Base-by-base conservation (phyloP, 192 early-diverging fungal genomes). In the Geranomyces variabilis region DNA sequence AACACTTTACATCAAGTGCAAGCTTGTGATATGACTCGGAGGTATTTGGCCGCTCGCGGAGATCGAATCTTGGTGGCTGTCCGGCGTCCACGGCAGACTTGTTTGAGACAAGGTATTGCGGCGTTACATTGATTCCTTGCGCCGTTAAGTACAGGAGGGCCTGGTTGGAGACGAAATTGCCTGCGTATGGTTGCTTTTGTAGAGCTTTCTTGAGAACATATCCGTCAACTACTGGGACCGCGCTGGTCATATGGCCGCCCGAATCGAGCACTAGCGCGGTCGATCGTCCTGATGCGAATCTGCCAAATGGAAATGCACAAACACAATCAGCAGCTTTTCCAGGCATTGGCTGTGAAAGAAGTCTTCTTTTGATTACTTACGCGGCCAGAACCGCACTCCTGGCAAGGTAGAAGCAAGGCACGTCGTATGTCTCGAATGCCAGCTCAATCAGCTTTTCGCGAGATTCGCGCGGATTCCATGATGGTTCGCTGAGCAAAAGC, bases 201-300 rank as follows among this genome's bases (percentile, higher is more conserved):
- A 93, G 79, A 19, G 66, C 93, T 80, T 97, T 96, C 73, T 94
- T 95, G 46, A 99, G 77, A 19, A 95, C 93, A 75, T 90, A 98
- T 34, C 97, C 97, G 73, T 99, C 97, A 72, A 90, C 92, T 15
- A 99, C 97, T n/a, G 97, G 95, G 3, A 94, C 91, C 8, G 90
- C 94, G 68, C 93, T 96, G 0, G 94, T 93, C 57, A 82, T 88
- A 41, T 89, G 83, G 71, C 90, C 94, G 15, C 97, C 97, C 33
- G 93, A 95, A 74, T 97, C 95, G 55, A 99, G 72, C 31, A 99
- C 93, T 24, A 99, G 81, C 8, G 91, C 94, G 21, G 92, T 95
- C 41, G 93, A 84, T 49, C 86, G 80, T 33, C 97, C 97, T 4
- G 93, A 86, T 4, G 96, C 90, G 70, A 97, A 99, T 30, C 93